Conservation (phyloP, 2,329 filamentous ascomycete species). For the Cryphonectria radicalis region DNA sequence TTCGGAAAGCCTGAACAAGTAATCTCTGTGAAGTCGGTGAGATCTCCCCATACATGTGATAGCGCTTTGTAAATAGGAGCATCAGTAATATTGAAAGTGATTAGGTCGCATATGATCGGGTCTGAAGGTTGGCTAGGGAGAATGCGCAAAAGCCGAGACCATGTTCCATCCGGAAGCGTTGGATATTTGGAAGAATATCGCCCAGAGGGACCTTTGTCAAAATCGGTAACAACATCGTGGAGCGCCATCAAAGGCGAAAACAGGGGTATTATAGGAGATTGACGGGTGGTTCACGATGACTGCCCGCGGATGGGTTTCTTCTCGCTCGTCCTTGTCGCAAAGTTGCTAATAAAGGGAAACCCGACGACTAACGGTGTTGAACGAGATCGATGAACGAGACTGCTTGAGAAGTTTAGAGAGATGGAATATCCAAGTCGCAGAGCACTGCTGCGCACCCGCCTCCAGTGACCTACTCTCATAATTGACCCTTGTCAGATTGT, state of each 20-base stretch:
- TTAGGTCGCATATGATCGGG: neutral
- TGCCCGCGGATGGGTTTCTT: neutral
- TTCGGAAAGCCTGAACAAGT: neutral
- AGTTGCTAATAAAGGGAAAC: neutral
- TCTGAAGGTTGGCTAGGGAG: neutral
- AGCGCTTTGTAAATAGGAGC: neutral
- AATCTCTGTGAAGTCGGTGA: neutral
- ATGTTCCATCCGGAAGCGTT: neutral
- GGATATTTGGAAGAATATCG: neutral
- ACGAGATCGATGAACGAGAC: neutral
- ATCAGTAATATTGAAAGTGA: neutral
- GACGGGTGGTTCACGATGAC: neutral
- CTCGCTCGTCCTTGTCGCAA: neutral
- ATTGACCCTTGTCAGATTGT: no score
- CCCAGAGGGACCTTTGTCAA: neutral
- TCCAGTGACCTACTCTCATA: no score
- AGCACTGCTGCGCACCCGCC: no score
- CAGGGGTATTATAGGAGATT: neutral
- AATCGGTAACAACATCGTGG: neutral
- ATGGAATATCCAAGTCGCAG: neutral
- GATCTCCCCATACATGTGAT: neutral
- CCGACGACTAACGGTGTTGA: neutral
- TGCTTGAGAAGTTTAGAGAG: neutral
- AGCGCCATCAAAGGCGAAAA: neutral
- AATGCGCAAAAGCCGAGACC: neutral